These are phyloP conservation scores for Cryphonectria japonica DNA, from an alignment of 2,329 filamentous ascomycete genomes.

Conservation along the genomic window DNA sequence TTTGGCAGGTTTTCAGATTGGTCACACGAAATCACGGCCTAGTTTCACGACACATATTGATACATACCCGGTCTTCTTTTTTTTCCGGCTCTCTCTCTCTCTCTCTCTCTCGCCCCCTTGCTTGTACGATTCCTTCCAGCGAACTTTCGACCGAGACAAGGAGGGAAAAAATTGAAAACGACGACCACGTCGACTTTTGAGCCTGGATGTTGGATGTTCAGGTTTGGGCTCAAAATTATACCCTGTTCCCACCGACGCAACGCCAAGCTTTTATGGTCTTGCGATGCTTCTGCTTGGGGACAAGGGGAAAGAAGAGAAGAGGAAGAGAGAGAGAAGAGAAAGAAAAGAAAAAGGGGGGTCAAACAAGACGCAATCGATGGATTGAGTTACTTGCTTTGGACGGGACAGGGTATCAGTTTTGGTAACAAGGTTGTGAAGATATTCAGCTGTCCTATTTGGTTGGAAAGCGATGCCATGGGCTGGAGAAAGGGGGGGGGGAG, in stretches of 20 bases:
- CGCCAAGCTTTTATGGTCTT: constrained; percentile 21
- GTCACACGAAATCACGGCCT: constrained; percentile 24
- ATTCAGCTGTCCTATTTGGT: background rate
- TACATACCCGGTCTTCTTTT: constrained; percentile 7
- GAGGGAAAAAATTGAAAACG: constrained; percentile 6
- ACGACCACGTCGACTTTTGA: constrained; percentile 9
- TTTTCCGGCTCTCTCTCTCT: background rate
- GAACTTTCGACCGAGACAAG: background rate
- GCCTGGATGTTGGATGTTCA: constrained; percentile 19
- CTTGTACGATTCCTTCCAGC: constrained; percentile 11
- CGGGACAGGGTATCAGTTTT: background rate
- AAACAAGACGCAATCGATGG: background rate
- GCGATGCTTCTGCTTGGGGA: constrained; percentile 7
- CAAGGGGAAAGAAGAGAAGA: background rate
- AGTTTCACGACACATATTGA: constrained; percentile 19
- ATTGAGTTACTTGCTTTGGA: background rate
- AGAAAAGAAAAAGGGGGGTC: background rate
- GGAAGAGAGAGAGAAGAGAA: background rate
- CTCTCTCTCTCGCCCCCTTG: constrained; percentile 8
- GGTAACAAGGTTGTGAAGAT: too few species aligned
- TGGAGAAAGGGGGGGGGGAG: too few species aligned
- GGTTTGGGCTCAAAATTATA: constrained; percentile 12
- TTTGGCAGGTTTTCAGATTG: constrained; percentile 14
- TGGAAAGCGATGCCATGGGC: too few species aligned
- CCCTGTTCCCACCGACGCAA: constrained; percentile 7